Percentiles rank a stretch among this genome's conserved stretches.
Evolutionary conservation across 257 asterid species (phyloP).

Genomic region (Solanum clarkiae): DNA sequence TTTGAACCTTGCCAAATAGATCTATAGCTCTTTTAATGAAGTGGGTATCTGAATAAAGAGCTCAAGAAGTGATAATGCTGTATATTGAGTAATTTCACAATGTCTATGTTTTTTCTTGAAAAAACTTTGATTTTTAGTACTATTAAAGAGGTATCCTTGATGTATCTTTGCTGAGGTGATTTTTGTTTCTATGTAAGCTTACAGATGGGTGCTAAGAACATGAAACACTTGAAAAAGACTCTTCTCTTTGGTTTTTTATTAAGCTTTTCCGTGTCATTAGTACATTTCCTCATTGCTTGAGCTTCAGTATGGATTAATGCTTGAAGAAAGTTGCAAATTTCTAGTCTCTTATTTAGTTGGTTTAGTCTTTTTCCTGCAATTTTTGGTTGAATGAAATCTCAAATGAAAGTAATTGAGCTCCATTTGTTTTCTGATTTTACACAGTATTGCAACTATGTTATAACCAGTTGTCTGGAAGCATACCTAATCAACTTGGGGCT

Average conservation of each 20-base stretch:
- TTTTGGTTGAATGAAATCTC: not conserved
- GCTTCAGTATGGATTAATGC: not conserved
- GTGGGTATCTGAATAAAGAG: not conserved
- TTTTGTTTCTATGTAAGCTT: not conserved
- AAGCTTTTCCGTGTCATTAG: not conserved
- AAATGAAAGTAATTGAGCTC: not conserved
- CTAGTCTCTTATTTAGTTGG: not conserved
- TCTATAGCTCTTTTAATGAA: conserved; percentile 2
- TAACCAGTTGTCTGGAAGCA: conserved; percentile 64
- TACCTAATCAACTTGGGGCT: conserved; percentile 66
- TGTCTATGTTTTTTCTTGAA: not conserved
- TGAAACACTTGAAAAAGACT: not conserved
- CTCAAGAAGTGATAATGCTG: not conserved
- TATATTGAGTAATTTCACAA: not conserved
- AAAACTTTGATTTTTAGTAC: not conserved
- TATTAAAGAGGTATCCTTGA: not conserved
- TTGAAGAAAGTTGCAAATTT: not conserved
- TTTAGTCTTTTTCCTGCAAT: not conserved
- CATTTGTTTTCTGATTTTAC: not conserved
- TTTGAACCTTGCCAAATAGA: conserved; percentile 7
- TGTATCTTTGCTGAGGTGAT: not conserved
- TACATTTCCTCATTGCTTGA: not conserved
- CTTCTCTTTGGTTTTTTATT: not conserved
- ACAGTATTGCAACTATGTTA: conserved; percentile 88
- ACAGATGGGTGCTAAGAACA: not conserved